Base-by-base conservation (phyloP, 371 early-diverging fungal species). In the Gilbertella persicaria region DNA sequence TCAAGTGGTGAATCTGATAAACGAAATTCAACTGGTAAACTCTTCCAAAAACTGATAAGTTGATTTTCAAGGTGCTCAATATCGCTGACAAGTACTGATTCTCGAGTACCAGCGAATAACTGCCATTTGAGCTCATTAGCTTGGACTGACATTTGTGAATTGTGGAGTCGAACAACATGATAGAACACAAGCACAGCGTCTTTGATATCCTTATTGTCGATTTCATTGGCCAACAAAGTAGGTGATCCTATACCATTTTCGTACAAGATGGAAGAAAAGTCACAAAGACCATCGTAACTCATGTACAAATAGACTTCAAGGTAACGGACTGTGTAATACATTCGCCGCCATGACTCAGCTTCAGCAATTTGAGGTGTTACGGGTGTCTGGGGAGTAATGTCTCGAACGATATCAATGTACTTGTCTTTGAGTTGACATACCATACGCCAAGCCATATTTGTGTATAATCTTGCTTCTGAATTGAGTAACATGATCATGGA, bases 271-370 rank as follows among this genome's bases (percentile, higher is more conserved):
- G 61, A 35, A 5, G 66, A 45, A 37, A 66, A 57, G 20, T 64
- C 66, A 23, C 37, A 53, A 1, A 52, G 51, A 6, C 59, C 69
- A 24, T 72, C 68, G 14, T 64, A 61, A 17, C 66, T 46, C 28
- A 61, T 60, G 20, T 63, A 59, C 23, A 73, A 28, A 33, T 51
- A 55, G 23, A 70, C 29, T 30, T 71, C 69, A 19, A 64, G 37
- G 39, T 64, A 68, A 4, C 77, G 62, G 8, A 67, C 48, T 3
- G 55, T 45, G 29, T 73, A 73, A 45, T 64, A 76, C 21, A 69
- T 35, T 0, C 77, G 64, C 38, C 71, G 43, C 73, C 73, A 76
- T 0, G 77, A 52, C 29, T 76, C 77, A 14, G 75, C 75, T 14
- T 57, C 45, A 7, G 56, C 38, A 5, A 61, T 39, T 19, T 53